Percentiles rank a stretch among this genome's conserved stretches.
These are phyloP conservation scores for Taphrina confusa DNA, from an alignment of 1,139 yeast species.

Conservation along the genomic window DNA sequence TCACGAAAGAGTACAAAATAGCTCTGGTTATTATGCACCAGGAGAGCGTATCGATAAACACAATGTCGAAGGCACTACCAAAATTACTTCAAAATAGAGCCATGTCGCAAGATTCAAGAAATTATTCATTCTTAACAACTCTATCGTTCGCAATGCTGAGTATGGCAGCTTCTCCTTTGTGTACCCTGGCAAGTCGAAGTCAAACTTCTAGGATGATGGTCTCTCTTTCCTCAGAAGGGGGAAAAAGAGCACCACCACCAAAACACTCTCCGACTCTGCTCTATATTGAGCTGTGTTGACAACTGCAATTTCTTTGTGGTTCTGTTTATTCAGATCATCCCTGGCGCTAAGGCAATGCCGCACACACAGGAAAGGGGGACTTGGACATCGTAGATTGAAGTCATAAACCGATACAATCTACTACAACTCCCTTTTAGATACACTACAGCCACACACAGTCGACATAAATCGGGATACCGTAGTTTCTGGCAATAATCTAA, in stretches of 20 bases:
- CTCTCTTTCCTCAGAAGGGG: neutral
- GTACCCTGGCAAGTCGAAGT: neutral
- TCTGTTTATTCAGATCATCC: neutral
- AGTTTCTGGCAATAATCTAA: too few relatives aligned
- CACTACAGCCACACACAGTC: too few relatives aligned
- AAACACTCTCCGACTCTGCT: neutral
- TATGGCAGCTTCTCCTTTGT: constrained; percentile 2
- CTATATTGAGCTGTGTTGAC: neutral
- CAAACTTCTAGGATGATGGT: neutral
- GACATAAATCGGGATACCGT: too few relatives aligned
- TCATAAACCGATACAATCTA: neutral
- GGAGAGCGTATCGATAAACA: neutral
- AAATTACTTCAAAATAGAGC: neutral
- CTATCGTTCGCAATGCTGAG: neutral
- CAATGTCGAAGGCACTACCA: neutral
- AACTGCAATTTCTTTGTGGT: neutral
- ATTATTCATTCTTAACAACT: constrained; percentile 1
- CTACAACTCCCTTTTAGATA: neutral
- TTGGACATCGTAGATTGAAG: constrained; percentile 1
- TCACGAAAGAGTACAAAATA: constrained; percentile 1
- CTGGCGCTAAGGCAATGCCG: neutral
- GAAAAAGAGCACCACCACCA: neutral
- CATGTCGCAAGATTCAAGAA: neutral
- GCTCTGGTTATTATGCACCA: neutral
- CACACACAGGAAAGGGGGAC: neutral